Evolutionary conservation across 768 basidiomycete species (phyloP).

Genomic region (Suillus spraguei): DNA sequence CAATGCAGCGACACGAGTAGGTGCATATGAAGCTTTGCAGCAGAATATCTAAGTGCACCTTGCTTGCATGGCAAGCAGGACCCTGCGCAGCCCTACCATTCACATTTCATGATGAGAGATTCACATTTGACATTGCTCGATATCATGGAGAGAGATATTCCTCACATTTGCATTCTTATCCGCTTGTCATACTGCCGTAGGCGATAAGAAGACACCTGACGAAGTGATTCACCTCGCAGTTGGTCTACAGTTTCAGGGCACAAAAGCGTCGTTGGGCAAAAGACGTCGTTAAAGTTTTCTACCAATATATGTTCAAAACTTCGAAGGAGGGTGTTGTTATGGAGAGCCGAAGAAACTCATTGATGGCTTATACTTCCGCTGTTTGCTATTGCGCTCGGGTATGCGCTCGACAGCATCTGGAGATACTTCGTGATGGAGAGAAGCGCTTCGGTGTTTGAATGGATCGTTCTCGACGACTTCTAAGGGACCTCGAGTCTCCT

Average conservation of each 20-base stretch:
- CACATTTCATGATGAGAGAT: slow-evolving; percentile 19
- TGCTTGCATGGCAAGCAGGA: slow-evolving; percentile 34
- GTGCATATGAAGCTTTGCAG: slow-evolving; percentile 17
- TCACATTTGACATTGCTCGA: too few species aligned
- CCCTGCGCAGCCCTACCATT: slow-evolving; percentile 24
- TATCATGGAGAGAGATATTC: too few species aligned
- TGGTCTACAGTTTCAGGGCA: too few species aligned
- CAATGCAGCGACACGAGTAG: slow-evolving; percentile 15
- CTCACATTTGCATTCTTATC: too few species aligned
- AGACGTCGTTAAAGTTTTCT: too few species aligned
- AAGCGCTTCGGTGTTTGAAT: slow-evolving; percentile 19
- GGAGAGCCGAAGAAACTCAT: slow-evolving; percentile 26
- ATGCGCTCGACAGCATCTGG: not conserved
- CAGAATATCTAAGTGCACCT: slow-evolving; percentile 31
- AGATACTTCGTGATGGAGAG: slow-evolving; percentile 5
- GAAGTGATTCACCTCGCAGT: too few species aligned
- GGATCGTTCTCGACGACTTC: slow-evolving; percentile 29
- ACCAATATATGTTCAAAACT: too few species aligned
- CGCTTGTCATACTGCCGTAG: too few species aligned
- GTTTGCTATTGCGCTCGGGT: slow-evolving; percentile 2
- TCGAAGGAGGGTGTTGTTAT: too few species aligned
- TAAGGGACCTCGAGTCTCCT: slow-evolving; percentile 17
- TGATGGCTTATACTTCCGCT: slow-evolving; percentile 26
- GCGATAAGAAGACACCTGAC: too few species aligned
- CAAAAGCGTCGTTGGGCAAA: too few species aligned